Conservation (phyloP, 257 asterid genomes). For the Cynanchum wilfordii region DNA sequence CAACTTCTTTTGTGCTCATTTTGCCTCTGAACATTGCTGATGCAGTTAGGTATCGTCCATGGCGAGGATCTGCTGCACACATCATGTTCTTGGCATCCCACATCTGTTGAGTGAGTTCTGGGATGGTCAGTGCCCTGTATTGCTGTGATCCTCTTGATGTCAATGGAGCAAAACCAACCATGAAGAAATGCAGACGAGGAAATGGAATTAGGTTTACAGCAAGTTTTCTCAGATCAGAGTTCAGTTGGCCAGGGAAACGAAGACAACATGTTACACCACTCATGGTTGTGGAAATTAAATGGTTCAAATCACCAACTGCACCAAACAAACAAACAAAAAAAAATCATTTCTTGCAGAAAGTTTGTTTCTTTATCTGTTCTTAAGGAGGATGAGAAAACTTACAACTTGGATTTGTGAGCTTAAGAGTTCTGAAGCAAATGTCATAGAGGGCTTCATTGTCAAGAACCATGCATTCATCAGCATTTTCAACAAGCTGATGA, state of each 20-base stretch:
- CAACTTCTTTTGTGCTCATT: conserved; percentile 75
- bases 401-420: conserved; percentile 81
- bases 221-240: conserved; percentile 66
- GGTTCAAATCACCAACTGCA: conserved; percentile 79
- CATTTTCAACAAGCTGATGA: conserved; percentile 67
- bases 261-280: conserved; percentile 75
- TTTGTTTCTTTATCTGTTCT: neutral
- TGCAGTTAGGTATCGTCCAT: conserved; percentile 70
- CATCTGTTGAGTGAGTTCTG: conserved; percentile 74
- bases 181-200: conserved; percentile 72
- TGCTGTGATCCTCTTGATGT: conserved; percentile 70
- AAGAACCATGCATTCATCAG: conserved; percentile 76
- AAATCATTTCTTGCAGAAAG: neutral
- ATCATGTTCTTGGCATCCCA: conserved; percentile 81
- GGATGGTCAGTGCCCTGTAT: conserved; percentile 64
- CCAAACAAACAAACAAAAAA: neutral
- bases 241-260: conserved; percentile 67
- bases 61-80: conserved; percentile 79
- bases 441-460: conserved; percentile 76
- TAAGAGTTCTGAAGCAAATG: conserved; percentile 74
- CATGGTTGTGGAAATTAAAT: conserved; percentile 67
- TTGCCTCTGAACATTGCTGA: conserved; percentile 74
- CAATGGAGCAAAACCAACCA: conserved; percentile 71
- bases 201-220: conserved; percentile 67
- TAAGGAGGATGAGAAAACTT: conserved; percentile 17